A percentile compares a stretch with the other conserved stretches of the same genome.
Evolutionary conservation across 139 green algal genomes (phyloP).

Genomic region (Asterochloris sp.): DNA sequence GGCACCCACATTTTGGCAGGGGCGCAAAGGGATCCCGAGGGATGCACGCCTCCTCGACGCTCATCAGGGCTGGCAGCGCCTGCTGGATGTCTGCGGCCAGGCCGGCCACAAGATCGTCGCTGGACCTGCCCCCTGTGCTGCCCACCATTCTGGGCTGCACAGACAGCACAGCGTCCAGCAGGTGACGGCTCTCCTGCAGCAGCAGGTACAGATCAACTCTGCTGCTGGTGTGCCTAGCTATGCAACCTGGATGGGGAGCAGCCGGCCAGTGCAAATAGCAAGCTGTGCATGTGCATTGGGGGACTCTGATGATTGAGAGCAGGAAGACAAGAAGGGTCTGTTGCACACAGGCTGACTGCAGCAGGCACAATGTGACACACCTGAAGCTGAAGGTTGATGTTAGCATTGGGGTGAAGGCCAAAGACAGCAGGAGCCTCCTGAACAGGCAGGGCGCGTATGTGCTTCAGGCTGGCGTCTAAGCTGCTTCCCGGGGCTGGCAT

Average conservation of each 20-base stretch:
- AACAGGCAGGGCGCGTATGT: conserved; percentile 49
- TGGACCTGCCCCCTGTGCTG: not conserved
- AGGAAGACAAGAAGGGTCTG: too few species aligned
- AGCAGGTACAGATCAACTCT: not conserved
- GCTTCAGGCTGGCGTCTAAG: not conserved
- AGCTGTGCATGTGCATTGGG: too few species aligned
- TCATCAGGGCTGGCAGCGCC: conserved; percentile 3
- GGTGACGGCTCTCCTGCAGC: conserved; percentile 35
- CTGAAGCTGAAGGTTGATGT: conserved; percentile 76
- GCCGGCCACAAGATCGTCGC: conserved; percentile 27
- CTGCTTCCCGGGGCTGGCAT: not conserved
- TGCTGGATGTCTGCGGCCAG: conserved; percentile 30
- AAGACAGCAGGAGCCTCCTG: conserved; percentile 78
- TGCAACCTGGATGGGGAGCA: too few species aligned
- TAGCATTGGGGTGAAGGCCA: conserved; percentile 85
- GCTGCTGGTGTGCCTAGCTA: too few species aligned
- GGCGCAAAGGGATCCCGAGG: conserved; percentile 17
- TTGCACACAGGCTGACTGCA: not conserved
- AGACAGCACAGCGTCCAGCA: conserved; percentile 37
- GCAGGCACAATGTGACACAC: not conserved
- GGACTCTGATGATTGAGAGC: too few species aligned
- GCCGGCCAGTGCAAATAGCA: too few species aligned
- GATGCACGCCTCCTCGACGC: conserved; percentile 12
- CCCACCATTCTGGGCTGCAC: conserved; percentile 33
- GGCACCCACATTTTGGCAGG: conserved; percentile 18